Base-by-base conservation (phyloP, 345 rosid species). In the Cardamine resedifolia region DNA sequence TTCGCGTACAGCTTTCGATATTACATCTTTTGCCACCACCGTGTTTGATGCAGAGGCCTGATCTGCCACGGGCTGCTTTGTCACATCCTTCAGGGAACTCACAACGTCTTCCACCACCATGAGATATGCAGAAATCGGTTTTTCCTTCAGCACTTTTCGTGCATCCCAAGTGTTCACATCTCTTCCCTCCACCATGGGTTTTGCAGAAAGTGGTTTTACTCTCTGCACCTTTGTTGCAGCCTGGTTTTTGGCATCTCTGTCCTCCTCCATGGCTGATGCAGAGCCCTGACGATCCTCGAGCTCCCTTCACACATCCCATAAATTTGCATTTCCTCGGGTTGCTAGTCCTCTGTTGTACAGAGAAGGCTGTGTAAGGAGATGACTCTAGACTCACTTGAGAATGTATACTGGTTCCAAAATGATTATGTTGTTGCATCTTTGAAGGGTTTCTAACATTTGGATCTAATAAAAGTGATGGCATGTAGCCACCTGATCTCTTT, bases 251-350 rank as follows among this genome's bases (percentile, higher is more conserved):
- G 76, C 98, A 90, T 77, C 98, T 86, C 70, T 87, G 97, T 44
- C 98, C 97, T 0, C 98, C 98, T 26, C 96, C 98, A 59, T 90
- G 98, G 56, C 96, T 88, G 20, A 94, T 94, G 74, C 98, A 91
- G 5, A 89, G 86, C 55, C 96, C 98, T 30, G 92, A 81, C 9
- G 91, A 86, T 27, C 97, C 96, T 52, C 97, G 80, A 12, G 97
- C 96, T 70, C 92, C 92, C 80, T 89, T 94, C 21, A 77, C 67
- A 76, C 98, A 94, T 64, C 97, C 94, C 71, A 43, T 63, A 63
- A 83, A 83, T 52, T 77, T 88, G 79, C 96, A 94, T 73, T 83
- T 87, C 85, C 86, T 94, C 3, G 74, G 66, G 75, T 67, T 87
- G 77, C 77, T 61, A 11, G 77, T 70, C 73, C 80, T 83, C 14